These are phyloP conservation scores for Zasmidium citrigriseum DNA, from an alignment of 2,329 filamentous ascomycete genomes.

Conservation along the genomic window DNA sequence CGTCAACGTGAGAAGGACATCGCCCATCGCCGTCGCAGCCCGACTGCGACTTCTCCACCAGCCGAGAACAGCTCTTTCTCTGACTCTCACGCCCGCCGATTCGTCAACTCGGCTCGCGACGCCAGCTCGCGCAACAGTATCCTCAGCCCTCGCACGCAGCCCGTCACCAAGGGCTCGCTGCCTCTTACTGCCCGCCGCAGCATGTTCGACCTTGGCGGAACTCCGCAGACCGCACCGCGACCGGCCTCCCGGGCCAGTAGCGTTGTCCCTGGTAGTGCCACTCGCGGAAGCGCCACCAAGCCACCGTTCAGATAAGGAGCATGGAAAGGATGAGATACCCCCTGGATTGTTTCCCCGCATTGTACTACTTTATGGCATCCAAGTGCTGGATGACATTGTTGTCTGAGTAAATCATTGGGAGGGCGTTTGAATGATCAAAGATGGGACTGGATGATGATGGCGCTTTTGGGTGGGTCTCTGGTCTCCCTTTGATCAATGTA, in stretches of 20 bases:
- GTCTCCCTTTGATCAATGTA: not conserved
- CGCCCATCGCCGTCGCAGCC: conserved; percentile 57
- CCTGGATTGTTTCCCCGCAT: not conserved
- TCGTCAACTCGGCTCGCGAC: conserved; percentile 63
- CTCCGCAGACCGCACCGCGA: not conserved
- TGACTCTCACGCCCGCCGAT: conserved; percentile 65
- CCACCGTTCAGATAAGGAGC: conserved; percentile 2
- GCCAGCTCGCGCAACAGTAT: conserved; percentile 51
- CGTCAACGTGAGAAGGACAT: conserved; percentile 35
- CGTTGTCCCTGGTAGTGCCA: conserved; percentile 9
- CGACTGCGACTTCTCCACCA: conserved; percentile 52
- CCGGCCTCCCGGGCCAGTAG: conserved; percentile 9
- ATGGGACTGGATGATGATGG: not conserved
- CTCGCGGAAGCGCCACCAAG: not conserved
- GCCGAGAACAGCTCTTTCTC: conserved; percentile 63
- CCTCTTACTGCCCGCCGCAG: conserved; percentile 17
- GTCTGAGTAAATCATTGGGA: not conserved
- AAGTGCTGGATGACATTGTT: not conserved
- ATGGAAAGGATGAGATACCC: not conserved
- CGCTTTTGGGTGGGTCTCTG: not conserved
- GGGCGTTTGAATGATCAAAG: not conserved
- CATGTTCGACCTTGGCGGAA: conserved; percentile 20
- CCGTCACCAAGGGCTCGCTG: conserved; percentile 54
- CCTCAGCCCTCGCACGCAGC: conserved; percentile 60
- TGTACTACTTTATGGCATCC: not conserved